Evolutionary conservation across 2,329 filamentous ascomycete species (phyloP).

Genomic region (Colletotrichum higginsianum): DNA sequence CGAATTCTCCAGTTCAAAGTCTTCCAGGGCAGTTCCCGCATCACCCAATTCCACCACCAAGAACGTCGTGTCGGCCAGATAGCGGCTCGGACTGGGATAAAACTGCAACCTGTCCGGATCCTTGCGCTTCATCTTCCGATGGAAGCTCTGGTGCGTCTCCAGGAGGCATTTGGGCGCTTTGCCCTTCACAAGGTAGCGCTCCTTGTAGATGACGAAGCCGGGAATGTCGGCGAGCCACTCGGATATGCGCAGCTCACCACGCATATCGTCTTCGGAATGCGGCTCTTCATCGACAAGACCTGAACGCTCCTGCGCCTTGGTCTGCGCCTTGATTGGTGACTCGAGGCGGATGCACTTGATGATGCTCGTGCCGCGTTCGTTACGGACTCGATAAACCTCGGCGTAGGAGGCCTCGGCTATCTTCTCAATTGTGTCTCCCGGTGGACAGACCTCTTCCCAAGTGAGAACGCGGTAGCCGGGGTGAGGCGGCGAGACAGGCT

Average conservation of each 20-base stretch:
- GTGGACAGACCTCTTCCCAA: constrained; percentile 72
- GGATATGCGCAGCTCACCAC: constrained; percentile 74
- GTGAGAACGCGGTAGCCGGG: constrained; percentile 60
- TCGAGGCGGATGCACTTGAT: constrained; percentile 75
- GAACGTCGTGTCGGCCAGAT: constrained; percentile 71
- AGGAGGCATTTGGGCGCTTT: constrained; percentile 67
- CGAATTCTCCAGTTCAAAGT: constrained; percentile 64
- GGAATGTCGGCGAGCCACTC: constrained; percentile 76
- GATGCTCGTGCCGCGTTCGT: constrained; percentile 72
- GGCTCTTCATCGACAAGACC: constrained; percentile 73
- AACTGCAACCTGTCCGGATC: constrained; percentile 72
- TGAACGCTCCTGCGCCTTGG: constrained; percentile 67
- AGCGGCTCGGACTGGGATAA: constrained; percentile 74
- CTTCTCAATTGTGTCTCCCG: constrained; percentile 69
- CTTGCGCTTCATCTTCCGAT: constrained; percentile 66
- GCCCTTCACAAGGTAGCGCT: constrained; percentile 72
- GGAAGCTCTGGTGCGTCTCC: constrained; percentile 73
- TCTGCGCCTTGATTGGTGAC: constrained; percentile 71
- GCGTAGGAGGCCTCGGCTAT: constrained; percentile 78
- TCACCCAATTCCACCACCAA: constrained; percentile 76
- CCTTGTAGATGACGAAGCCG: constrained; percentile 77
- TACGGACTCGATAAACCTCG: constrained; percentile 75
- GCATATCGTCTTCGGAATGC: constrained; percentile 67
- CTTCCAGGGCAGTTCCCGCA: constrained; percentile 72
- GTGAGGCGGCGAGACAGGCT: constrained; percentile 34